These are phyloP conservation scores for Botrytis aclada DNA, from an alignment of 2,329 filamentous ascomycete species.

Conservation along the genomic window DNA sequence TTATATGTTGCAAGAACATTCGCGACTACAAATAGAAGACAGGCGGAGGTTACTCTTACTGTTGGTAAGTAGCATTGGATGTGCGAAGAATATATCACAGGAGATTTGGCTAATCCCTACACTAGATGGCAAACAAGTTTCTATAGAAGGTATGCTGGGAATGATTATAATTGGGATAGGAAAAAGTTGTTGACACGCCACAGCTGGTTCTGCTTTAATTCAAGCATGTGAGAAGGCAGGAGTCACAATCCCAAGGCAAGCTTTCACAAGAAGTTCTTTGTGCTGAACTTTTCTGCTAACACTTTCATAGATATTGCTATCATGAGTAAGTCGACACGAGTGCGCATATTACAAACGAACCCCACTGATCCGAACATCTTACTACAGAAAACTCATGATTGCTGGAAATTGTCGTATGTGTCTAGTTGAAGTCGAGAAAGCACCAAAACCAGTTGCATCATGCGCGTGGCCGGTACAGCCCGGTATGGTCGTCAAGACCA, in stretches of 20 bases:
- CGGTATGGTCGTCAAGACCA: slow-evolving; percentile 98
- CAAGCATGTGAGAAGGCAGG: slow-evolving; percentile 99
- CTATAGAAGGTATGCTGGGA: slow-evolving; percentile 75
- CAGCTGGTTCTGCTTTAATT: slow-evolving; percentile 94
- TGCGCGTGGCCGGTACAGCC: slow-evolving; percentile 98
- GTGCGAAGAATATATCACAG: slow-evolving; percentile 18
- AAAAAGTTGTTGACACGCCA: slow-evolving; percentile 41
- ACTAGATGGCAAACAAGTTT: slow-evolving; percentile 94
- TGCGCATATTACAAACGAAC: not conserved
- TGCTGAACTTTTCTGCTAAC: slow-evolving; percentile 27
- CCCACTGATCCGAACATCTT: slow-evolving; percentile 28
- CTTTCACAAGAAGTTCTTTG: slow-evolving; percentile 31
- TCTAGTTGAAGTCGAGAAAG: slow-evolving; percentile 93
- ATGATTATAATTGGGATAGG: slow-evolving; percentile 25
- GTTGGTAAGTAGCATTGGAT: slow-evolving; percentile 63
- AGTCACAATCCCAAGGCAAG: slow-evolving; percentile 76
- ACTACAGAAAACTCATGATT: slow-evolving; percentile 86
- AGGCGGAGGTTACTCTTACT: slow-evolving; percentile 94
- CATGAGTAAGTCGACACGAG: slow-evolving; percentile 69
- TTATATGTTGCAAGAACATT: slow-evolving; percentile 71
- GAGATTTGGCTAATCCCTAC: slow-evolving; percentile 36
- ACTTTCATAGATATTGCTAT: slow-evolving; percentile 79
- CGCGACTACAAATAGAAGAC: slow-evolving; percentile 72
- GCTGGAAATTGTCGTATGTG: slow-evolving; percentile 99
- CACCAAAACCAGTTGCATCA: slow-evolving; percentile 95